Evolutionary conservation across 2,329 filamentous ascomycete genomes (phyloP).

Genomic region (Periconia digitata): DNA sequence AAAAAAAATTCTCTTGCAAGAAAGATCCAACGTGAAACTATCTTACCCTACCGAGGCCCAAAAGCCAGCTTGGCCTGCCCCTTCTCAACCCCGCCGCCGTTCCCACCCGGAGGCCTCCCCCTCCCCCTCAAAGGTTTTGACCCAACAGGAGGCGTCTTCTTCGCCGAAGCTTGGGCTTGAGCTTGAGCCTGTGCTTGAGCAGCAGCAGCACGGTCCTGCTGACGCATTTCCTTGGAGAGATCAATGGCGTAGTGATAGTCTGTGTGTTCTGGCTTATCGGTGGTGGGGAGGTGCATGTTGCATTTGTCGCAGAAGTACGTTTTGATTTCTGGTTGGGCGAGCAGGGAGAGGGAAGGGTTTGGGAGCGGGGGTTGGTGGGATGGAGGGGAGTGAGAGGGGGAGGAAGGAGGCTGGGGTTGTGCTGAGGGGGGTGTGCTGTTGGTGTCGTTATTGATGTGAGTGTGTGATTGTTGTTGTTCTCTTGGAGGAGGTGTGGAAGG

Average conservation of each 20-base stretch:
- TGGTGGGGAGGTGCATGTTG: conserved; percentile 58
- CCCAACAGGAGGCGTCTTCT: no score
- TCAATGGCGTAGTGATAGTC: conserved; percentile 96
- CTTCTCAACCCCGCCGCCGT: conserved; percentile 37
- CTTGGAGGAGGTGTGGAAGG: conserved; percentile 2
- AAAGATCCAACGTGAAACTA: no score
- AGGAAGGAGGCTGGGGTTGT: conserved; percentile 22
- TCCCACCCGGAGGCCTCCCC: no score
- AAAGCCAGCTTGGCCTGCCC: conserved; percentile 51
- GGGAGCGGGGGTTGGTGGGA: neutral
- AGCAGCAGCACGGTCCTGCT: conserved; percentile 28
- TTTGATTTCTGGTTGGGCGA: conserved; percentile 28
- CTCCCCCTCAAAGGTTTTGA: no score
- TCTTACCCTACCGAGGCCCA: no score
- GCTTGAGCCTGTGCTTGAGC: conserved; percentile 3
- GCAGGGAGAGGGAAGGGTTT: neutral
- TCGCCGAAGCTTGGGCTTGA: no score
- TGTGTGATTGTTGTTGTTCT: conserved; percentile 15
- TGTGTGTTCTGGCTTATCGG: conserved; percentile 71
- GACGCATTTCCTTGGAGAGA: conserved; percentile 63
- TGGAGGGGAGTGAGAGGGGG: conserved; percentile 2
- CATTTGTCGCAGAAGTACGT: conserved; percentile 66
- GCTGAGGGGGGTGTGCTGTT: conserved; percentile 34
- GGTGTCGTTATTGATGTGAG: conserved; percentile 10
- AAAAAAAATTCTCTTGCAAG: no score